A percentile compares a stretch with the other conserved stretches of the same genome.
Conservation (phyloP, 1,139 yeast species). For the Torulaspora pretoriensis region DNA sequence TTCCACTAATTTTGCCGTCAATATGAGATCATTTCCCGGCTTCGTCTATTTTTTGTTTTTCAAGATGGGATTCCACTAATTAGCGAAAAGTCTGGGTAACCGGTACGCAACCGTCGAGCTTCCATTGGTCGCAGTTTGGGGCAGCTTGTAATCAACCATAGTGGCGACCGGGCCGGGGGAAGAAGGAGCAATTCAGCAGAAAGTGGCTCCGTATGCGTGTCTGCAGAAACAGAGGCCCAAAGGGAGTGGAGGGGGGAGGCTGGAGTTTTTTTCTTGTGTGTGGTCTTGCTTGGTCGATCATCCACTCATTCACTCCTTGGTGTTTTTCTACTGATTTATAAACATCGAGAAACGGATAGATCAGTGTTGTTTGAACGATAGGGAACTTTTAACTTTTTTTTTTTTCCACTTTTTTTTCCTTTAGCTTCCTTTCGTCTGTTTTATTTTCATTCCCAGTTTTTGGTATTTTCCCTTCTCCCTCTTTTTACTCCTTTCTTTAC, state of each 20-base stretch:
- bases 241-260: slow-evolving; percentile 9
- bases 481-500: slow-evolving; percentile 3
- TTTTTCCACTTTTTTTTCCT: background rate
- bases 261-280: slow-evolving; percentile 2
- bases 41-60: background rate
- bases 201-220: background rate
- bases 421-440: background rate
- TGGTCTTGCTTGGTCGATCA: background rate
- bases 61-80: background rate
- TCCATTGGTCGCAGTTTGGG: slow-evolving; percentile 1
- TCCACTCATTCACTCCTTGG: background rate
- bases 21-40: background rate
- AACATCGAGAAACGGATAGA: slow-evolving; percentile 4
- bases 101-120: background rate
- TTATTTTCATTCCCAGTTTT: background rate
- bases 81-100: background rate
- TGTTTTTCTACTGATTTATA: slow-evolving; percentile 3
- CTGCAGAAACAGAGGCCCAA: slow-evolving; percentile 1
- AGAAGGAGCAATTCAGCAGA: slow-evolving; percentile 1
- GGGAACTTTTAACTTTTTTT: slow-evolving; percentile 1
- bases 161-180: slow-evolving; percentile 6
- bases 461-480: slow-evolving; percentile 1
- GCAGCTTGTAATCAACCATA: background rate
- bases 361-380: slow-evolving; percentile 5
- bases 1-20: background rate